Conservation (phyloP, 2,329 filamentous ascomycete species). For the Penicillium sp. region DNA sequence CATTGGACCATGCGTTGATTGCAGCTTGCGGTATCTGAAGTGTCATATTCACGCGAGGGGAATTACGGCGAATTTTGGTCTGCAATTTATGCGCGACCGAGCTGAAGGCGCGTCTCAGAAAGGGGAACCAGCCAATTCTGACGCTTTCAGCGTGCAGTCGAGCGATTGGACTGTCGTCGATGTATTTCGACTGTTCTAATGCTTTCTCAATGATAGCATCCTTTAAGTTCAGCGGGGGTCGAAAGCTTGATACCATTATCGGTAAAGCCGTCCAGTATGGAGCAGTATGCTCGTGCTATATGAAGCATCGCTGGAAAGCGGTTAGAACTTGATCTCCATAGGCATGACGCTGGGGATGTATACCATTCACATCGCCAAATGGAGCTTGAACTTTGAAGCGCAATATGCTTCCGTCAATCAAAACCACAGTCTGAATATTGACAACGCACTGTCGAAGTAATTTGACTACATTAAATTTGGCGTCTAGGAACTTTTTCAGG, state of each 20-base stretch:
- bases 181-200: background rate
- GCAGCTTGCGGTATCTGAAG: background rate
- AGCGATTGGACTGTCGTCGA: background rate
- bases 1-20: background rate
- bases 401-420: background rate
- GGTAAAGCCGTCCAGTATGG: background rate
- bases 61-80: background rate
- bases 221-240: background rate
- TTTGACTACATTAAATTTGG: background rate
- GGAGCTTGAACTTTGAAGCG: background rate
- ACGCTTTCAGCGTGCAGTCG: background rate
- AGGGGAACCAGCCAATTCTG: background rate
- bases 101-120: background rate
- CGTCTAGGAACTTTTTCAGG: background rate
- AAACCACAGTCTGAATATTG: background rate
- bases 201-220: background rate
- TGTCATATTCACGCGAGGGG: background rate
- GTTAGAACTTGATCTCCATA: background rate
- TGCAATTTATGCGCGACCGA: background rate
- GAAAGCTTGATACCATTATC: background rate
- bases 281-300: background rate
- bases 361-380: background rate
- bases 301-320: background rate
- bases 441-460: background rate
- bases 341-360: background rate